A percentile compares a stretch with the other conserved stretches of the same genome.
These are phyloP conservation scores for Pseudocercospora cruenta DNA, from an alignment of 2,329 filamentous ascomycete genomes.

Conservation along the genomic window DNA sequence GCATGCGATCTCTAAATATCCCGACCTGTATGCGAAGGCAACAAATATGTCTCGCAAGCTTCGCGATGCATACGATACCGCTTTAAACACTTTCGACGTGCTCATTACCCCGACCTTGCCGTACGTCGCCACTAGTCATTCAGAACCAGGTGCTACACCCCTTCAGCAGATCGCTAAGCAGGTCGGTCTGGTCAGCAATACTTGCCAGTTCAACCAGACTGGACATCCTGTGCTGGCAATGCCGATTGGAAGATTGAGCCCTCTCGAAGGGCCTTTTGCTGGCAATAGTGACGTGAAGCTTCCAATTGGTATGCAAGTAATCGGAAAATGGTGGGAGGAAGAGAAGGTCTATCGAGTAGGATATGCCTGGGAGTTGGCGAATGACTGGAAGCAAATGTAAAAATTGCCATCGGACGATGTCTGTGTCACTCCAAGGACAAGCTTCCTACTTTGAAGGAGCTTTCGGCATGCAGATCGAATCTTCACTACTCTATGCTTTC, in stretches of 20 bases:
- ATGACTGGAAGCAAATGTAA: constrained; percentile 49
- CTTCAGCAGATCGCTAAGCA: constrained; percentile 54
- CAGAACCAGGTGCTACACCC: constrained; percentile 44
- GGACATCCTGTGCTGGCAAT: constrained; percentile 55
- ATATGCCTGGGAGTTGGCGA: constrained; percentile 52
- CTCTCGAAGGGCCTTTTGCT: constrained; percentile 52
- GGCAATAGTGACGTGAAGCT: constrained; percentile 33
- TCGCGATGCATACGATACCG: constrained; percentile 51
- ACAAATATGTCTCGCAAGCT: constrained; percentile 50
- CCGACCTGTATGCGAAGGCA: constrained; percentile 52
- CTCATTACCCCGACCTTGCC: constrained; percentile 55
- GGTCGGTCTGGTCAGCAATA: constrained; percentile 61
- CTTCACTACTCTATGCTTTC: too few species aligned
- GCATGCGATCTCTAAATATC: constrained; percentile 52
- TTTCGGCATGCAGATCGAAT: neutral
- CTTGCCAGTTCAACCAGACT: constrained; percentile 56
- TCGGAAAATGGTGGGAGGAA: constrained; percentile 54
- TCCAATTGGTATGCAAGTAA: constrained; percentile 41
- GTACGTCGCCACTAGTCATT: constrained; percentile 52
- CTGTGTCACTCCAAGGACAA: neutral
- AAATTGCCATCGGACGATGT: constrained; percentile 4
- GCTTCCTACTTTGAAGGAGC: neutral
- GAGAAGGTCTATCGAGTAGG: constrained; percentile 50
- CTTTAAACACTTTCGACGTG: constrained; percentile 48
- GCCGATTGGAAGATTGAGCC: constrained; percentile 47